Evolutionary conservation across 768 basidiomycete species (phyloP).

Genomic region (Mycena latifolia): DNA sequence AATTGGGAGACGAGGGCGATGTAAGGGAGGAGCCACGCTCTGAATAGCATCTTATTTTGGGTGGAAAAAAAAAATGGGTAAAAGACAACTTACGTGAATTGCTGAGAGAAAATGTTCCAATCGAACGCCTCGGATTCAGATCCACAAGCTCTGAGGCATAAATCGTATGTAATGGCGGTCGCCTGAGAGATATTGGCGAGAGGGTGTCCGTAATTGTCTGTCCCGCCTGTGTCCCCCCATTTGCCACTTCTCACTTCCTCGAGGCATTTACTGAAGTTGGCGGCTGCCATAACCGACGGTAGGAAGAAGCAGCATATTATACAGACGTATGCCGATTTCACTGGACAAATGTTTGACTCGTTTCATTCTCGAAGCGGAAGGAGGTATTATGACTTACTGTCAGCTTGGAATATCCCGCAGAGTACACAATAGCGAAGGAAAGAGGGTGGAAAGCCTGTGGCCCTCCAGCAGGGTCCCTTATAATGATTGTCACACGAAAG

Average conservation of each 20-base stretch:
- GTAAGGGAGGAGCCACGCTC: slow-evolving; percentile 53
- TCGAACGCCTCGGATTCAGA: slow-evolving; percentile 33
- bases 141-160: slow-evolving; percentile 41
- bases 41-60: slow-evolving; percentile 27
- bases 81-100: slow-evolving; percentile 40
- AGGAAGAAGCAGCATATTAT: not conserved
- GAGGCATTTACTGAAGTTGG: slow-evolving; percentile 27
- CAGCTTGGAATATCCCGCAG: too few species aligned
- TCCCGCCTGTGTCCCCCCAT: slow-evolving; percentile 25
- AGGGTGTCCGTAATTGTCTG: slow-evolving; percentile 36
- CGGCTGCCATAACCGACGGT: slow-evolving; percentile 8
- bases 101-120: slow-evolving; percentile 46
- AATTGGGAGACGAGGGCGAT: slow-evolving; percentile 54
- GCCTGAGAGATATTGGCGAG: slow-evolving; percentile 37
- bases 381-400: too few species aligned
- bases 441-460: not conserved
- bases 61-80: not conserved
- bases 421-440: not conserved
- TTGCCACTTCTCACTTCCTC: slow-evolving; percentile 19
- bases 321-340: too few species aligned
- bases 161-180: slow-evolving; percentile 39
- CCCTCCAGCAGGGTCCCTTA: too few species aligned
- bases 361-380: not conserved
- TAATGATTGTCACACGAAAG: not conserved
- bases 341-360: not conserved